phyloP scores from a whole-genome alignment of 2,329 filamentous ascomycete genomes.

The Phyllosticta citriasiana region DNA sequence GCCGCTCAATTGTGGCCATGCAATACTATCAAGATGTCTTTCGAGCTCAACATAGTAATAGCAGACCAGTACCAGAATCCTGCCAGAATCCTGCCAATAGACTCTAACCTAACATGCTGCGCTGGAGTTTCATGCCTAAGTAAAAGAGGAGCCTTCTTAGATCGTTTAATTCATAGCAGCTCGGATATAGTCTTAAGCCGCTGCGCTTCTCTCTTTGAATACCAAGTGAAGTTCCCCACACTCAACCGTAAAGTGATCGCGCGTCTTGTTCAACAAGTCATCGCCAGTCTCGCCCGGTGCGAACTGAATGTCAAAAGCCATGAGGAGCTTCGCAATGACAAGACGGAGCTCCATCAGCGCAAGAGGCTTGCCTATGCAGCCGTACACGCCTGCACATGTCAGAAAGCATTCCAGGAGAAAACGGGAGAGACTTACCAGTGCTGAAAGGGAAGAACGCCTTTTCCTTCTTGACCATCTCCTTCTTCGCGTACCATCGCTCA shows the following conservation, averaged over 20 bases:
- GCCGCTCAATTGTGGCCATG: no score
- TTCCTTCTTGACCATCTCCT: slow-evolving; percentile 19
- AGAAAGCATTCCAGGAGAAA: not conserved
- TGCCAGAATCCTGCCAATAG: no score
- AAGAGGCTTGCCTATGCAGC: not conserved
- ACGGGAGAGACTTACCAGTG: not conserved
- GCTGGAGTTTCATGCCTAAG: not conserved
- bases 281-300: not conserved
- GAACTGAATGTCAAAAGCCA: slow-evolving; percentile 45
- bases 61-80: no score
- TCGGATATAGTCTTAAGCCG: not conserved
- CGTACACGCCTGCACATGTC: not conserved
- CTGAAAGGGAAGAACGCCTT: slow-evolving; percentile 2
- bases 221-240: slow-evolving; percentile 1
- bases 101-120: not conserved
- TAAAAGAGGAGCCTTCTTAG: no score
- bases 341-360: slow-evolving; percentile 22
- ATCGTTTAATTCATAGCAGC: not conserved
- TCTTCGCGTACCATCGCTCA: slow-evolving; percentile 11
- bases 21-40: no score
- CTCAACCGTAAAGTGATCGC: slow-evolving; percentile 6
- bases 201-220: slow-evolving; percentile 1
- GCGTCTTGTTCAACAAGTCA: not conserved
- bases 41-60: no score
- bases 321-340: slow-evolving; percentile 52